Evolutionary conservation across 176 grass and related monocot species (phyloP).

Genomic region (Poa annua): DNA sequence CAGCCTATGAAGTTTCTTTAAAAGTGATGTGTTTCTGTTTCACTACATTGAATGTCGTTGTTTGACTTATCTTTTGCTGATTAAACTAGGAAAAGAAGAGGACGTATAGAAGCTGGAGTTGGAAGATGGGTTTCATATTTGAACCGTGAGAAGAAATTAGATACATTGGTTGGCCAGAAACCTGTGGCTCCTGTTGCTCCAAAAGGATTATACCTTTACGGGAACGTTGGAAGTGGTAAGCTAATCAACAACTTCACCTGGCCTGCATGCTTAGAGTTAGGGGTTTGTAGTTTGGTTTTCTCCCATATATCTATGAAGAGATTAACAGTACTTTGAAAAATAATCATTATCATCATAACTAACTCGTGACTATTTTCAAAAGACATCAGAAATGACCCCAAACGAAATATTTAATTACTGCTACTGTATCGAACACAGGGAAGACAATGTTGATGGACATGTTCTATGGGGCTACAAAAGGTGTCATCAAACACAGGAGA

Average conservation of each 20-base stretch:
- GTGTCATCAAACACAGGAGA: conserved; percentile 82
- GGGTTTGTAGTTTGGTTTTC: not conserved
- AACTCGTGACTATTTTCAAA: not conserved
- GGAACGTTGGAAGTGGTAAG: conserved; percentile 96
- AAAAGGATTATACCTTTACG: conserved; percentile 87
- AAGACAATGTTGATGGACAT: conserved; percentile 99
- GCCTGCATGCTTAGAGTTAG: not conserved
- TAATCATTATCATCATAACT: not conserved
- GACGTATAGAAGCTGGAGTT: conserved; percentile 78
- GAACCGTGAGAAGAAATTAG: conserved; percentile 87
- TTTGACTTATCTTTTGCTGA: conserved; percentile 12
- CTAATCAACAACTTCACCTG: conserved; percentile 22
- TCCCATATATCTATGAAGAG: not conserved
- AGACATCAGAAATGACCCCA: not conserved
- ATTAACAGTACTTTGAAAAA: not conserved
- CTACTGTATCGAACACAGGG: conserved; percentile 37
- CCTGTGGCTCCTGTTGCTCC: conserved; percentile 74
- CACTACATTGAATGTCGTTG: not conserved
- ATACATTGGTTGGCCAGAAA: conserved; percentile 66
- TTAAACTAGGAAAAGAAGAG: conserved; percentile 62
- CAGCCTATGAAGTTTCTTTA: conserved; percentile 12
- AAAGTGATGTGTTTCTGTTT: not conserved
- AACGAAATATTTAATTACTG: not conserved
- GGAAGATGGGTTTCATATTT: conserved; percentile 95
- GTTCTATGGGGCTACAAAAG: conserved; percentile 86